phyloP scores from a whole-genome alignment of 1,139 yeast species.

The Pichia norvegensis region DNA sequence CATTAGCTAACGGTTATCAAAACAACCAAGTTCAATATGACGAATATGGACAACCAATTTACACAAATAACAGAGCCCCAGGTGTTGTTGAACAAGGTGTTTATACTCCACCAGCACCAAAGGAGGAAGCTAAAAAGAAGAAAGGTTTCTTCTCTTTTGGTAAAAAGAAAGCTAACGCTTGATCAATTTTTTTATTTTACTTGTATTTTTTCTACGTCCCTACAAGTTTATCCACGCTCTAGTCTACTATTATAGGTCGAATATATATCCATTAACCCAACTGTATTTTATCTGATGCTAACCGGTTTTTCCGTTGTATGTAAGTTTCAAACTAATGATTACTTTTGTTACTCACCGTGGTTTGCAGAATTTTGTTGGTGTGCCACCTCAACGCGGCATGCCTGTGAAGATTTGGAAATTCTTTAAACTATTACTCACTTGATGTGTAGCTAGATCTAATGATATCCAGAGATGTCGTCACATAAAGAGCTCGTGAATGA shows the following conservation, averaged over 20 bases:
- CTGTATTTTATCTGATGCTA: not conserved
- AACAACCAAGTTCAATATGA: slow-evolving; percentile 24
- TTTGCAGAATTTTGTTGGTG: not conserved
- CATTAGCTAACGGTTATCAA: slow-evolving; percentile 33
- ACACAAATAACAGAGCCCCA: slow-evolving; percentile 17
- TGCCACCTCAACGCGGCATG: not conserved
- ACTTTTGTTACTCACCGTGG: not conserved
- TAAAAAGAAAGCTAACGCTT: slow-evolving; percentile 41
- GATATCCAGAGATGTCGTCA: slow-evolving; percentile 4
- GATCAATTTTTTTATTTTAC: not conserved
- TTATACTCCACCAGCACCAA: slow-evolving; percentile 51
- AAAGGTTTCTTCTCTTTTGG: slow-evolving; percentile 57
- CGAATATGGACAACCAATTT: slow-evolving; percentile 26
- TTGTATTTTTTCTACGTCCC: not conserved
- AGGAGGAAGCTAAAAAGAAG: slow-evolving; percentile 50
- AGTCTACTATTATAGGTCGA: not conserved
- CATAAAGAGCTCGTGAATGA: slow-evolving; percentile 11
- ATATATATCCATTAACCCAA: not conserved
- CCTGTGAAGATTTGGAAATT: not conserved
- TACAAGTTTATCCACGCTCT: not conserved
- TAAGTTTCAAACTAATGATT: not conserved
- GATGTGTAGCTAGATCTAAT: not conserved
- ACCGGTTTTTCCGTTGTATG: not conserved
- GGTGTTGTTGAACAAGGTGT: slow-evolving; percentile 47
- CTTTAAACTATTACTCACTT: not conserved